phyloP scores from a whole-genome alignment of 2,329 filamentous ascomycete genomes.

The Penicillium sp. region DNA sequence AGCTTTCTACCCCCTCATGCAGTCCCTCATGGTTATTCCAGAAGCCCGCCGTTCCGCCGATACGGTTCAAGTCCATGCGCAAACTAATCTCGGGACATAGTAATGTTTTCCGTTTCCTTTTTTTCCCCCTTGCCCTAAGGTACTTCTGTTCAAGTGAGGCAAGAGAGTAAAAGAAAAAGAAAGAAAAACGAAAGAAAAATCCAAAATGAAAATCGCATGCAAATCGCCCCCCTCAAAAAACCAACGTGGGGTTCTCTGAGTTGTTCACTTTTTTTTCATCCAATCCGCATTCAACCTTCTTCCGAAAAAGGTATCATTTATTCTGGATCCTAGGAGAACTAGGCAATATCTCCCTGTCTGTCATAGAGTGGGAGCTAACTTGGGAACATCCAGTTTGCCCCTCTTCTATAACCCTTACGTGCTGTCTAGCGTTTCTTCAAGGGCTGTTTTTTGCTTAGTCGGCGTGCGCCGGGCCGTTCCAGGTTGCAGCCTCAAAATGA shows the following conservation, averaged over 20 bases:
- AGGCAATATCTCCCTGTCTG: constrained; percentile 13
- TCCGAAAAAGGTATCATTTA: constrained; percentile 18
- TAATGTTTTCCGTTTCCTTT: constrained; percentile 7
- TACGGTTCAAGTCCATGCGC: constrained; percentile 19
- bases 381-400: constrained; percentile 9
- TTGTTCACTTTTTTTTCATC: constrained; percentile 29
- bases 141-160: constrained; percentile 7
- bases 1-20: constrained; percentile 17
- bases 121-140: constrained; percentile 3
- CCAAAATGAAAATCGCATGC: not conserved
- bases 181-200: not conserved
- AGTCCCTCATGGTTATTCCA: constrained; percentile 23
- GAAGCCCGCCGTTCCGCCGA: constrained; percentile 21
- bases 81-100: constrained; percentile 10
- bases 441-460: constrained; percentile 35
- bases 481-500: constrained; percentile 47
- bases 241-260: constrained; percentile 29
- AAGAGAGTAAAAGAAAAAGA: not conserved
- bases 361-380: constrained; percentile 4
- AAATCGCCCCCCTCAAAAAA: not conserved
- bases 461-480: constrained; percentile 49
- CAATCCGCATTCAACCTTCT: constrained; percentile 21
- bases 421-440: constrained; percentile 39
- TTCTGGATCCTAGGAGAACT: constrained; percentile 25
- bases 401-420: constrained; percentile 16